Conservation (phyloP, 2,329 filamentous ascomycete genomes). For the Talaromyces pinophilus region DNA sequence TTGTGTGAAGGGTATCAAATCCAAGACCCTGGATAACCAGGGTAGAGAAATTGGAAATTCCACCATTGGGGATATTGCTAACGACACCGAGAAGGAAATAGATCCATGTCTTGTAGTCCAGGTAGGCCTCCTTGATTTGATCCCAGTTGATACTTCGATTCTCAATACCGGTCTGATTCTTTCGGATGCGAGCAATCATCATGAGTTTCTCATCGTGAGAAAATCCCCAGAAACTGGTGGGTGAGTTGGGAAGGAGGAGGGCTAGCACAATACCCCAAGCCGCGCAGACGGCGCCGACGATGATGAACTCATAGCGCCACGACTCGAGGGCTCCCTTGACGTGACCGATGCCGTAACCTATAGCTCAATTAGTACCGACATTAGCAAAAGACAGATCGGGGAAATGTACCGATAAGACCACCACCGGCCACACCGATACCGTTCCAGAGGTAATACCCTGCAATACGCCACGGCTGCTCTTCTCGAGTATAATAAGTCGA, state of each 20-base stretch:
- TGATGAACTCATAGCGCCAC: conserved; percentile 3
- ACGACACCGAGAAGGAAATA: conserved; percentile 17
- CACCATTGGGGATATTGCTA: conserved; percentile 34
- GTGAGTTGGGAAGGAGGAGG: conserved; percentile 19
- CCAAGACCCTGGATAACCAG: conserved; percentile 44
- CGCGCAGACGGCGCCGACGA: conserved; percentile 17
- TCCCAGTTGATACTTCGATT: conserved; percentile 19
- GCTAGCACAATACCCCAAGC: conserved; percentile 17
- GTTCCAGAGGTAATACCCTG: conserved; percentile 19
- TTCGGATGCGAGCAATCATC: conserved; percentile 18
- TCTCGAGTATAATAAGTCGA: conserved; percentile 18
- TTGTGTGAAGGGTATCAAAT: conserved; percentile 40
- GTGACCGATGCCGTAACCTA: not conserved
- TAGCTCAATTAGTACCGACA: not conserved
- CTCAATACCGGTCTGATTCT: conserved; percentile 18
- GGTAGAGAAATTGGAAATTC: conserved; percentile 34
- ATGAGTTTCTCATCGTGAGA: conserved; percentile 17
- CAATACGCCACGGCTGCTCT: conserved; percentile 17
- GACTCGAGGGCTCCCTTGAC: not conserved
- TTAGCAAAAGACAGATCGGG: not conserved
- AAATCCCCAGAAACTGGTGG: conserved; percentile 18
- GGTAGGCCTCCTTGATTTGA: conserved; percentile 17
- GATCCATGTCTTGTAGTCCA: conserved; percentile 19
- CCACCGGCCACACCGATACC: conserved; percentile 16
- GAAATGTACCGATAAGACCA: conserved; percentile 6